These are phyloP conservation scores for Geosmithia flava DNA, from an alignment of 2,329 filamentous ascomycete genomes.

Conservation along the genomic window DNA sequence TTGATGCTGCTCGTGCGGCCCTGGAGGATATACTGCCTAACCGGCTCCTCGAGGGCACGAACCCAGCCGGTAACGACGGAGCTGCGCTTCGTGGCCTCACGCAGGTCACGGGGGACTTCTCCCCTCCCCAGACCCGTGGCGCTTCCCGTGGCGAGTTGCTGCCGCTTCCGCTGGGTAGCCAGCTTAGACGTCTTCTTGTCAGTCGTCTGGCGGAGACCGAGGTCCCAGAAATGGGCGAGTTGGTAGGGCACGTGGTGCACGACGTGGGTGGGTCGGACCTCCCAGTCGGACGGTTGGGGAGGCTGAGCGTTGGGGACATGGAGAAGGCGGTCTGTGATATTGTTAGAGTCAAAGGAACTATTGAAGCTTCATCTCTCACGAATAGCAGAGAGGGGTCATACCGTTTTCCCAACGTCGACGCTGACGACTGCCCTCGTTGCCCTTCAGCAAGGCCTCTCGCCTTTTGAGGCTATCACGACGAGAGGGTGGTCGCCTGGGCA, in stretches of 20 bases:
- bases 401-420: conserved; percentile 92
- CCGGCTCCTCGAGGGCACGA: conserved; percentile 73
- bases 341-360: background rate
- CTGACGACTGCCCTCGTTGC: conserved; percentile 80
- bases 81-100: conserved; percentile 66
- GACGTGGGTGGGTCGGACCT: conserved; percentile 68
- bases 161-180: conserved; percentile 30
- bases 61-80: conserved; percentile 71
- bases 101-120: conserved; percentile 66
- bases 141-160: conserved; percentile 26
- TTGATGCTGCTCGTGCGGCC: conserved; percentile 7
- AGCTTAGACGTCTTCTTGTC: conserved; percentile 29
- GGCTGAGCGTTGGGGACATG: conserved; percentile 79
- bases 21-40: conserved; percentile 57
- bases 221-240: conserved; percentile 75
- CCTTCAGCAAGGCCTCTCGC: conserved; percentile 70
- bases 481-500: conserved; percentile 31
- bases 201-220: conserved; percentile 33
- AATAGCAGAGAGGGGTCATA: conserved; percentile 24
- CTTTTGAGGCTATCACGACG: conserved; percentile 42
- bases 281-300: conserved; percentile 72
- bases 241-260: conserved; percentile 77
- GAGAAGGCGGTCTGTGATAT: conserved; percentile 63
- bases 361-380: too few relatives aligned
- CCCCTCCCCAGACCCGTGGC: conserved; percentile 32